Evolutionary conservation across 2,329 filamentous ascomycete species (phyloP).

Genomic region (Colletotrichum higginsianum): DNA sequence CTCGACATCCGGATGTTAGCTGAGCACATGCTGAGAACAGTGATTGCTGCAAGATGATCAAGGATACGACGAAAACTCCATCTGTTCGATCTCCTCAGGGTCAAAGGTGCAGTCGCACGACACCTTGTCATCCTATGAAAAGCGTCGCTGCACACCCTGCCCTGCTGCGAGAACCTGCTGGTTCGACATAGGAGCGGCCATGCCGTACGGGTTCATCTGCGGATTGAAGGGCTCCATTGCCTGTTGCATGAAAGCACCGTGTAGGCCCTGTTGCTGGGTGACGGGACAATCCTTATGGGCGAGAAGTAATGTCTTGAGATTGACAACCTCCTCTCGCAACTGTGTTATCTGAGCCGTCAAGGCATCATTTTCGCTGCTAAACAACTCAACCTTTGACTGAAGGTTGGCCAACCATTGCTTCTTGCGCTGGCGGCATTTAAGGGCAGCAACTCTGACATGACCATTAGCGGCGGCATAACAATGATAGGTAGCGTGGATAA

Average conservation of each 20-base stretch:
- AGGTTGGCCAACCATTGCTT: conserved; percentile 99
- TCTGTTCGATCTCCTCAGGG: not conserved
- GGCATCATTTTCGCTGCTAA: conserved; percentile 90
- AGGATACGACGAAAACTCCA: not conserved
- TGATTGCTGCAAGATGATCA: conserved; percentile 6
- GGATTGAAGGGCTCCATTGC: conserved; percentile 68
- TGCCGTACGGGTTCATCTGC: conserved; percentile 73
- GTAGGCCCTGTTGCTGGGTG: conserved; percentile 86
- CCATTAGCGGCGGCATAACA: conserved; percentile 44
- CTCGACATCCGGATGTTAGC: not conserved
- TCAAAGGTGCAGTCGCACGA: not conserved
- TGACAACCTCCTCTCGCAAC: conserved; percentile 92
- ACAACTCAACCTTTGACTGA: conserved; percentile 94
- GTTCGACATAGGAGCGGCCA: conserved; percentile 66
- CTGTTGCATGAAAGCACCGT: conserved; percentile 70
- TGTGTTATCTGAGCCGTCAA: conserved; percentile 87
- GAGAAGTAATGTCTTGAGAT: conserved; percentile 90
- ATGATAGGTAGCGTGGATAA: not conserved
- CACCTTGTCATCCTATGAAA: conserved; percentile 61
- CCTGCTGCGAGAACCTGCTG: conserved; percentile 69
- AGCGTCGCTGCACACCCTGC: conserved; percentile 69
- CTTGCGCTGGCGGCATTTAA: conserved; percentile 98
- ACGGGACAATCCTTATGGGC: conserved; percentile 98
- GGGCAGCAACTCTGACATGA: conserved; percentile 82
- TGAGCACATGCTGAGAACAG: not conserved